Evolutionary conservation across 352 stramenopile genomes (phyloP).

Genomic region (Pythium scleroteichum): DNA sequence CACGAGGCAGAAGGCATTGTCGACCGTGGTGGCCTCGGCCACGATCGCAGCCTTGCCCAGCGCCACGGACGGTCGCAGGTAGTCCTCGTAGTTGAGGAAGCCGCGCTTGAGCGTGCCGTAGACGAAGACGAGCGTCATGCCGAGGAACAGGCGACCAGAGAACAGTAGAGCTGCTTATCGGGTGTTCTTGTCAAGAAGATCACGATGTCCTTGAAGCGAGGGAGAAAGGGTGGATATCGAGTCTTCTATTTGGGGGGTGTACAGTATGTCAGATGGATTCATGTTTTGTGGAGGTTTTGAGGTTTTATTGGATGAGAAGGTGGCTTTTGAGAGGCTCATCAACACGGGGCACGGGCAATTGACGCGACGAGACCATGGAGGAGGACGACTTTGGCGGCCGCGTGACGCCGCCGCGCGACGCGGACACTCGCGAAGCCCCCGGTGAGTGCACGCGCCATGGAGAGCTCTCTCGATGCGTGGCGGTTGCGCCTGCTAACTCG

Average conservation of each 20-base stretch:
- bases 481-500: constrained; percentile 1
- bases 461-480: constrained; percentile 3
- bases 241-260: neutral
- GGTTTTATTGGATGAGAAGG: too few species aligned
- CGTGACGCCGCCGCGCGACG: constrained; percentile 22
- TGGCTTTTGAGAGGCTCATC: too few species aligned
- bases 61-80: constrained; percentile 52
- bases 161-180: too few species aligned
- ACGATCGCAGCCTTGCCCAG: constrained; percentile 55
- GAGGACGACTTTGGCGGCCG: constrained; percentile 12
- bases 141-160: constrained; percentile 17
- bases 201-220: too few species aligned
- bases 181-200: too few species aligned
- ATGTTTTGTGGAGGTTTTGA: too few species aligned
- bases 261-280: neutral
- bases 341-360: neutral
- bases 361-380: constrained; percentile 2
- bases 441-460: neutral
- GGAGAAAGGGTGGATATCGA: too few species aligned
- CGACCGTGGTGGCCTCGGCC: constrained; percentile 37
- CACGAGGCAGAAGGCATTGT: constrained; percentile 57
- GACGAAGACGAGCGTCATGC: constrained; percentile 72
- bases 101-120: constrained; percentile 81
- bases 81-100: constrained; percentile 72
- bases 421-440: constrained; percentile 3